Percentiles rank a stretch among this genome's conserved stretches.
These are phyloP conservation scores for Phytopythium boreale DNA, from an alignment of 352 stramenopile genomes.

Conservation along the genomic window DNA sequence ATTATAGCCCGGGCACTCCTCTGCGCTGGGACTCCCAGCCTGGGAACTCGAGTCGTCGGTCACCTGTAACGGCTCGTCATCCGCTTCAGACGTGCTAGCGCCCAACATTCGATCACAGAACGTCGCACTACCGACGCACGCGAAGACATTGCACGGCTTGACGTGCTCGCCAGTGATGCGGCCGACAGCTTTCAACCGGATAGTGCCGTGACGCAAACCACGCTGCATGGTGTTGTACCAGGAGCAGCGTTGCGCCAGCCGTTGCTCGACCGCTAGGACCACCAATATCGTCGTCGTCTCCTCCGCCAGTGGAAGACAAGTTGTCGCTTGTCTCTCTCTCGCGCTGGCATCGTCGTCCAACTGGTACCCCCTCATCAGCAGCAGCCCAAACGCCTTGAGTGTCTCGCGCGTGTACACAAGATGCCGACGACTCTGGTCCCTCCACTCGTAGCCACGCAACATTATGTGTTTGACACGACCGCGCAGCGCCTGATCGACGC, in stretches of 20 bases:
- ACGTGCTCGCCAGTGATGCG: background rate
- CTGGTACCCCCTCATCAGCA: constrained; percentile 10
- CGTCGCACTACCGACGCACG: background rate
- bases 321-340: background rate
- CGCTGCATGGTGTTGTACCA: background rate
- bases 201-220: background rate
- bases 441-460: constrained; percentile 14
- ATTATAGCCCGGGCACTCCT: too few species aligned
- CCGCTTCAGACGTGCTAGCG: background rate
- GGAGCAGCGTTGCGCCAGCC: background rate
- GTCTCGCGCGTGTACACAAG: constrained; percentile 13
- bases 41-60: background rate
- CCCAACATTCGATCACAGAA: background rate
- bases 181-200: background rate
- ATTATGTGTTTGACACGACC: constrained; percentile 10
- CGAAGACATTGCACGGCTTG: background rate
- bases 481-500: constrained; percentile 13
- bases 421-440: background rate
- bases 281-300: background rate
- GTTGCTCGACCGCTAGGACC: background rate
- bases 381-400: constrained; percentile 18
- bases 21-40: too few species aligned
- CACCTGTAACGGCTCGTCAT: background rate
- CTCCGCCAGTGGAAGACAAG: background rate
- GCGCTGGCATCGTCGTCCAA: background rate